Base-by-base conservation (phyloP, 2,329 filamentous ascomycete species). In the Pseudocercospora pini-densiflorae region DNA sequence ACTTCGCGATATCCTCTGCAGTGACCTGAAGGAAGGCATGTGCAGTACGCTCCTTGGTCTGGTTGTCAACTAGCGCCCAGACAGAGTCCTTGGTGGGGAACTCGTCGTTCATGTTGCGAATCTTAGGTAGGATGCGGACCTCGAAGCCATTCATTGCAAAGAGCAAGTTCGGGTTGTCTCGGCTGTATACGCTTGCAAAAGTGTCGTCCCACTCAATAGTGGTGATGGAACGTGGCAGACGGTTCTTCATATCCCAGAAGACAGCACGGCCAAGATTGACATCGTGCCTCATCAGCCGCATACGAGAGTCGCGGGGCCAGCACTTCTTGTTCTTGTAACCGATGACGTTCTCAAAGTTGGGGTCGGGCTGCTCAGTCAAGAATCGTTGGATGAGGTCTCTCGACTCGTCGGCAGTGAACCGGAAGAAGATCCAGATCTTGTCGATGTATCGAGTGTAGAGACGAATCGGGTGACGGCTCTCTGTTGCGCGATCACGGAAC, bases 181-280 rank as follows among this genome's bases (percentile, higher is more conserved):
- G 89, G 79, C 94, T 98, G 85, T 99, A 99, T 9, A 99, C 95
- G 74, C 94, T 98, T 27, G 93, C 92, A 76, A 99, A 99, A 0
- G 95, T 98, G 78, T 99, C 95, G 73, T 99, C 95, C 95, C 95
- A 99, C 71, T 99, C 95, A 66, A 99, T 96, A 0, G 95, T 99
- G 0, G 95, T 99, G 53, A 99, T 89, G 1, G 94, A 97, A 72
- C 95, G 88, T 24, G 95, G 96, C 63, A 99, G 84, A 47, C 95
- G 90, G 79, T 99, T 99, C 86, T 99, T 98, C 78, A 99, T 81
- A 77, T 99, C 94, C 95, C 95, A 99, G 83, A 99, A 99, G 1
- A 97, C 95, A 66, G 96, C 96, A 67, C 96, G 90, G 49, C 96
- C 95, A 49, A 99, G 89, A 74, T 99, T 98, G 72, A 99, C 96